Conservation (phyloP, 352 stramenopile species). For the Pythium plurisporium region DNA sequence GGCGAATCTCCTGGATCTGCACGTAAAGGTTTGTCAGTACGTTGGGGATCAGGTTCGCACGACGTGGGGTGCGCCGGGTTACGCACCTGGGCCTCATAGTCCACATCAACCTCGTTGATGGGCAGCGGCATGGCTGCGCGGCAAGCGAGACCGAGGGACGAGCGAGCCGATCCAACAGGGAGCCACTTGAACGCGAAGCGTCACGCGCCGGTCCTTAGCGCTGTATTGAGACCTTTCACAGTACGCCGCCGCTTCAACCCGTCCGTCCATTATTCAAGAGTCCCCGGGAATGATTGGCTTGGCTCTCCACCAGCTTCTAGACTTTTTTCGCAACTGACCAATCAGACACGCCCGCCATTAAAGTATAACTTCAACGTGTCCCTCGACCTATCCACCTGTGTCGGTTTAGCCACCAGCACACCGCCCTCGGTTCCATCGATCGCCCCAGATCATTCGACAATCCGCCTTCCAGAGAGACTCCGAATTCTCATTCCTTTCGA, state of each 20-base stretch:
- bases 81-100: constrained; percentile 63
- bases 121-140: constrained; percentile 37
- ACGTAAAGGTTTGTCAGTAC: too few species aligned
- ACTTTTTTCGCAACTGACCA: constrained; percentile 1
- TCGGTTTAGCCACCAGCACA: background rate
- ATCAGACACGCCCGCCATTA: constrained; percentile 15
- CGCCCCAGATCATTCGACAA: constrained; percentile 5
- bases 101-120: constrained; percentile 64
- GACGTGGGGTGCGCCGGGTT: too few species aligned
- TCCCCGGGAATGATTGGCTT: too few species aligned
- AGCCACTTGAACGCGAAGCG: background rate
- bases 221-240: background rate
- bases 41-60: too few species aligned
- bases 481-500: too few species aligned
- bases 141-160: background rate
- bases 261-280: too few species aligned
- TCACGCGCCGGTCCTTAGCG: background rate
- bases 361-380: constrained; percentile 15
- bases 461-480: background rate
- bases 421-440: background rate
- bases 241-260: constrained; percentile 15
- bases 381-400: background rate
- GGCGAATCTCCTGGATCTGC: constrained; percentile 76
- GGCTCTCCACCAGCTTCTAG: too few species aligned
- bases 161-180: background rate